Evolutionary conservation across 169 alveolate species (phyloP).

Genomic region (Eimeria tenella): DNA sequence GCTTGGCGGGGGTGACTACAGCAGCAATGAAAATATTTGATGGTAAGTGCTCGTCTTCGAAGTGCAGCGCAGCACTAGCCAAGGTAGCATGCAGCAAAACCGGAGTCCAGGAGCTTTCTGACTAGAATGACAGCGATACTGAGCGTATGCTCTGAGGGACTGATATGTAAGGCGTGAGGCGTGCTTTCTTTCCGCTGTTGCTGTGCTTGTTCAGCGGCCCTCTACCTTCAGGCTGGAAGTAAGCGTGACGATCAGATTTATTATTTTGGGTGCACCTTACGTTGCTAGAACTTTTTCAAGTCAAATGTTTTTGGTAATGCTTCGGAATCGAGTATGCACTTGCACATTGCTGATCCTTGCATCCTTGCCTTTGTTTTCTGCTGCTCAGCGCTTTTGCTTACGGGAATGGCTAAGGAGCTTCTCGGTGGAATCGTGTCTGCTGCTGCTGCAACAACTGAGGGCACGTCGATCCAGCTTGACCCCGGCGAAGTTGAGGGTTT

Average conservation of each 20-base stretch:
- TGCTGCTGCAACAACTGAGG: slow-evolving; percentile 10
- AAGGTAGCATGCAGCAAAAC: not conserved
- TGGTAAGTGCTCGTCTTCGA: not conserved
- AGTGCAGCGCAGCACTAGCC: not conserved
- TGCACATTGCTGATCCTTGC: not conserved
- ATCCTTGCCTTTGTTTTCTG: not conserved
- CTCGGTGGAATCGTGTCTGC: not conserved
- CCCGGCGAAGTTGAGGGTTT: not conserved
- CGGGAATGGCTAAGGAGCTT: slow-evolving; percentile 51
- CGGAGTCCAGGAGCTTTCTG: no score
- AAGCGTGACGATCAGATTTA: not conserved
- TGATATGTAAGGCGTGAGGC: not conserved
- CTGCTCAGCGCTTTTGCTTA: slow-evolving; percentile 10
- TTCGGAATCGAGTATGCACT: not conserved
- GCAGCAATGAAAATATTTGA: slow-evolving; percentile 21
- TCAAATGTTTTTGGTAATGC: no score
- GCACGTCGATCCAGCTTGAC: slow-evolving; percentile 1
- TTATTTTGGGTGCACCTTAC: not conserved
- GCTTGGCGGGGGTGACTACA: not conserved
- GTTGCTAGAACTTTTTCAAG: not conserved
- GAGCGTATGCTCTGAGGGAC: no score
- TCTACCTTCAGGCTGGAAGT: slow-evolving; percentile 38
- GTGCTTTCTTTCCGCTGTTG: not conserved
- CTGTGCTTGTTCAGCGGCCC: slow-evolving; percentile 16
- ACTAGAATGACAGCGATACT: no score